Evolutionary conservation across 2,329 filamentous ascomycete species (phyloP).

Genomic region (Calonectria ilicicola): DNA sequence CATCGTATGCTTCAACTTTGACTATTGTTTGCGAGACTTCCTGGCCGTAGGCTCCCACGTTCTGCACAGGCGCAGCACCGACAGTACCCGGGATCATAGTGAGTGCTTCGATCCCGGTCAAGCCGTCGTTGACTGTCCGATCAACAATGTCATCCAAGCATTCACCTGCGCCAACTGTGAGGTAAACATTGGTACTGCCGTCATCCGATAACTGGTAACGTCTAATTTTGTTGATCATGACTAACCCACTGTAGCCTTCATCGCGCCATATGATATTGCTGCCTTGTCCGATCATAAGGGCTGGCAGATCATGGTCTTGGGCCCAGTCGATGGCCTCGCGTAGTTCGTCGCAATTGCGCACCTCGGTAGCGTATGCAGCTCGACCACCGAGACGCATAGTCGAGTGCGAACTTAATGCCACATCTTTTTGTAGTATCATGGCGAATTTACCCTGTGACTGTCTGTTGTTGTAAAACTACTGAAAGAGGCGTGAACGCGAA

Average conservation of each 20-base stretch:
- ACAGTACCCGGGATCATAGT: neutral
- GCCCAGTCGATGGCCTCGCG: neutral
- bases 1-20: neutral
- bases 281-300: neutral
- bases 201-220: neutral
- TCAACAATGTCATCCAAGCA: neutral
- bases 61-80: neutral
- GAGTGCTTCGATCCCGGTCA: neutral
- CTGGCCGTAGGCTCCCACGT: neutral
- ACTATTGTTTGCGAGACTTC: neutral
- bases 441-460: neutral
- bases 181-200: neutral
- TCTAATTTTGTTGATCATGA: neutral
- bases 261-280: neutral
- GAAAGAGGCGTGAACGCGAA: neutral
- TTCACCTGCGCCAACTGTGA: neutral
- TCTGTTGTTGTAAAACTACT: too few relatives aligned
- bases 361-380: neutral
- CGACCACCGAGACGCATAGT: neutral
- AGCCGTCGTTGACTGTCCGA: neutral
- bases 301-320: neutral
- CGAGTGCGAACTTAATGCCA: neutral
- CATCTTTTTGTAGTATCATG: neutral
- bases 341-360: neutral
- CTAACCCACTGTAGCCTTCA: neutral